These are phyloP conservation scores for Juncus effusus DNA, from an alignment of 176 grass and related monocot genomes.

Conservation along the genomic window DNA sequence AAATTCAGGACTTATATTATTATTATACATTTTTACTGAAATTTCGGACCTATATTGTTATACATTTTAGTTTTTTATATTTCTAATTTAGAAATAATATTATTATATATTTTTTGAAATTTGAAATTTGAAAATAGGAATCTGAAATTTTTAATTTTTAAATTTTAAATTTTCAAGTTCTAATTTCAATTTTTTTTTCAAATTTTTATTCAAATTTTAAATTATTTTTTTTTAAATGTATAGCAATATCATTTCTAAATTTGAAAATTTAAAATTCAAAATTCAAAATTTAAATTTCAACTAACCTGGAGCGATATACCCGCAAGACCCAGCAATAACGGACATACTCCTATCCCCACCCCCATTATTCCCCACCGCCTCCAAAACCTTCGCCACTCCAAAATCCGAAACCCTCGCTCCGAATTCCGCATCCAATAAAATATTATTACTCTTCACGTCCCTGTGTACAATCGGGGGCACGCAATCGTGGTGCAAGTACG, in stretches of 20 bases:
- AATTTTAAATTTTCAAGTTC: too few relatives aligned
- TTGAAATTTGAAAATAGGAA: too few relatives aligned
- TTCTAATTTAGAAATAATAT: too few relatives aligned
- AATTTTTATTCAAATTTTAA: too few relatives aligned
- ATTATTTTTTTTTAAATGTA: neutral
- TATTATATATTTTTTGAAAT: too few relatives aligned
- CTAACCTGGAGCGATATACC: constrained; percentile 87
- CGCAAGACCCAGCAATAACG: constrained; percentile 64
- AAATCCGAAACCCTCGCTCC: constrained; percentile 60
- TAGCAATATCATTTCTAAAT: neutral
- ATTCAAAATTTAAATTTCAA: neutral
- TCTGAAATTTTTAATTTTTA: too few relatives aligned
- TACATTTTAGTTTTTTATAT: too few relatives aligned
- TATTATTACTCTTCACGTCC: constrained; percentile 90
- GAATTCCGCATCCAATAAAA: constrained; percentile 71
- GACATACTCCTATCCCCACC: constrained; percentile 62
- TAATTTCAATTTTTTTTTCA: too few relatives aligned
- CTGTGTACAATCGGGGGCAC: constrained; percentile 79
- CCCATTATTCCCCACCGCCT: constrained; percentile 16
- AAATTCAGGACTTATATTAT: too few relatives aligned
- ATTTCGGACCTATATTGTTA: too few relatives aligned
- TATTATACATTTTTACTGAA: too few relatives aligned
- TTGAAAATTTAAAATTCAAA: too few relatives aligned
- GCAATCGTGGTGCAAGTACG: constrained; percentile 85
- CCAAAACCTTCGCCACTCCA: constrained; percentile 68